phyloP scores from a whole-genome alignment of 495 filamentous ascomycete genomes.

The Thozetella sp. region DNA sequence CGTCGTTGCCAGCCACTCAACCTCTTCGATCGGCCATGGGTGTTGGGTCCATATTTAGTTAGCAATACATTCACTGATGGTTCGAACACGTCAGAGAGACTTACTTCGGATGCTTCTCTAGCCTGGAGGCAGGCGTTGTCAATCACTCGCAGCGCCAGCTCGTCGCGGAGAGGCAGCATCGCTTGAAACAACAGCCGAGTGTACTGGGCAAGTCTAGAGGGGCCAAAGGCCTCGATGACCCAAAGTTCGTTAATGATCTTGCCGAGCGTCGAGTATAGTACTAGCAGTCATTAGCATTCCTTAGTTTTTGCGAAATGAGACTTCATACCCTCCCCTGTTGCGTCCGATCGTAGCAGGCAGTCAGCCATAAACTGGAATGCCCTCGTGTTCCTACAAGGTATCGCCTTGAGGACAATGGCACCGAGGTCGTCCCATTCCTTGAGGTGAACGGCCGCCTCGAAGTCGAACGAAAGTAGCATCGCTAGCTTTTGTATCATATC shows the following conservation, averaged over 20 bases:
- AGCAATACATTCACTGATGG: not conserved
- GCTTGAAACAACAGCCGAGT: conserved; percentile 72
- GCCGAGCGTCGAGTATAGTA: conserved; percentile 50
- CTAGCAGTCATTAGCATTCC: conserved; percentile 22
- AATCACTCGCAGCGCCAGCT: conserved; percentile 53
- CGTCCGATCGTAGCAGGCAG: conserved; percentile 55
- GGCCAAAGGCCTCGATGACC: conserved; percentile 50
- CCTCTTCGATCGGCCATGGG: conserved; percentile 67
- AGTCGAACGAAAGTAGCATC: conserved; percentile 68
- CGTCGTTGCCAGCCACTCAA: conserved; percentile 75
- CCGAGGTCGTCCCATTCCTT: conserved; percentile 69
- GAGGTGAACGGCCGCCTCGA: conserved; percentile 71
- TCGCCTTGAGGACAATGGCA: conserved; percentile 57
- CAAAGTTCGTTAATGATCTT: conserved; percentile 67
- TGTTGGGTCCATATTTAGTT: conserved; percentile 32
- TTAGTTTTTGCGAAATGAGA: conserved; percentile 6
- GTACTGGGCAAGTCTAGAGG: conserved; percentile 65
- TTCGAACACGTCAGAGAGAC: no score
- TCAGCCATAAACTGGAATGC: conserved; percentile 60
- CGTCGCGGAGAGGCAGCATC: conserved; percentile 49
- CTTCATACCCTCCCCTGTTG: conserved; percentile 45
- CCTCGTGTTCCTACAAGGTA: conserved; percentile 29
- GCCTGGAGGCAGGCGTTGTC: conserved; percentile 57
- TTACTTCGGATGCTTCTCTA: conserved; percentile 38
- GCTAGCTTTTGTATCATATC: conserved; percentile 65